Evolutionary conservation across 1,139 yeast genomes (phyloP).

Genomic region (Pichia kudriavzevii): DNA sequence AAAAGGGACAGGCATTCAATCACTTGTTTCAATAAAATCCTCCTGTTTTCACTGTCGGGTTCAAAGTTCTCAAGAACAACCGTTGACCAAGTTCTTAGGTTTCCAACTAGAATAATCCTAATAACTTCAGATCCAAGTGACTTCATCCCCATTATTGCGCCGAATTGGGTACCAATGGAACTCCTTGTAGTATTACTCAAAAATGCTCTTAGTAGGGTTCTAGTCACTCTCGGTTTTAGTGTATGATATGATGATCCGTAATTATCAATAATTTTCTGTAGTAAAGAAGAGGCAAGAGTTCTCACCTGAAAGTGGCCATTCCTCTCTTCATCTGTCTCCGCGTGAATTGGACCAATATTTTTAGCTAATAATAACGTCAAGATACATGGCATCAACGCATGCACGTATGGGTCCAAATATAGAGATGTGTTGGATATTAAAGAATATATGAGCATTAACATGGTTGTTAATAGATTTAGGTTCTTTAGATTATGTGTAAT

Average conservation of each 20-base stretch:
- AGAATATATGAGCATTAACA: constrained; percentile 86
- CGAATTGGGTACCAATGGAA: constrained; percentile 80
- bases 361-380: constrained; percentile 84
- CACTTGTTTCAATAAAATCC: constrained; percentile 39
- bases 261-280: constrained; percentile 66
- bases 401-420: constrained; percentile 92
- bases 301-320: constrained; percentile 41
- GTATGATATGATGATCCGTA: constrained; percentile 88
- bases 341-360: constrained; percentile 56
- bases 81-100: constrained; percentile 71
- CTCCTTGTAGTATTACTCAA: constrained; percentile 47
- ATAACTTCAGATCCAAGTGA: constrained; percentile 86
- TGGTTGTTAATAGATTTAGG: constrained; percentile 67
- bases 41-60: constrained; percentile 29
- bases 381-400: constrained; percentile 92
- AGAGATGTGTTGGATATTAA: constrained; percentile 77
- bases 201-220: constrained; percentile 86
- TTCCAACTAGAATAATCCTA: constrained; percentile 77
- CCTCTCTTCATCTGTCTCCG: constrained; percentile 16
- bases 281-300: constrained; percentile 79
- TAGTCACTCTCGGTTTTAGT: constrained; percentile 85
- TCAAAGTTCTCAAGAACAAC: constrained; percentile 36
- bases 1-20: constrained; percentile 48
- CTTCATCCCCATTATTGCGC: constrained; percentile 78
- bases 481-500: constrained; percentile 81